Evolutionary conservation across 768 basidiomycete species (phyloP).

Genomic region (Russula earlei): DNA sequence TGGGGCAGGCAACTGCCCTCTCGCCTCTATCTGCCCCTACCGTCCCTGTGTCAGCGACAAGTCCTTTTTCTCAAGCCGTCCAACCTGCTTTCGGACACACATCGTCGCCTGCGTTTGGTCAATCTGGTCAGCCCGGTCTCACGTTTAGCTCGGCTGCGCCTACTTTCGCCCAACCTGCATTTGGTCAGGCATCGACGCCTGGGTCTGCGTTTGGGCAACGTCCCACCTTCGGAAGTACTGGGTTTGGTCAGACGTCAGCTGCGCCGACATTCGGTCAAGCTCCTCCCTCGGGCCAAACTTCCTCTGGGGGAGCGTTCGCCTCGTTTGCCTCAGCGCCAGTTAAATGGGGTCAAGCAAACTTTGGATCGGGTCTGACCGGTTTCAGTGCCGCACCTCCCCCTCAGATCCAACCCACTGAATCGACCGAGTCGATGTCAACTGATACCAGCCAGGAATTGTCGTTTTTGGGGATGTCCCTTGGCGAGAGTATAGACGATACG

Average conservation of each 20-base stretch:
- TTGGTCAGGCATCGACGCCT: conserved; percentile 8
- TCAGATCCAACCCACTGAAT: conserved; percentile 9
- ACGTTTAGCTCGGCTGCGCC: conserved; percentile 26
- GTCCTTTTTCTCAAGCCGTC: conserved; percentile 6
- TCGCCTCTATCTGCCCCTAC: conserved; percentile 7
- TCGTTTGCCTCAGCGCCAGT: conserved; percentile 21
- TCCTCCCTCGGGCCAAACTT: conserved; percentile 6
- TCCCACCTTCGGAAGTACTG: conserved; percentile 4
- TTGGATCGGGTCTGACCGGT: conserved; percentile 12
- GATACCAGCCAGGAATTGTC: conserved; percentile 16
- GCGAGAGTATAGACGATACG: conserved; percentile 13
- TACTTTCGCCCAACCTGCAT: conserved; percentile 15
- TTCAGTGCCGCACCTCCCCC: conserved; percentile 8
- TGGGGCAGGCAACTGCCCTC: conserved; percentile 26
- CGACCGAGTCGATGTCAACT: conserved; percentile 16
- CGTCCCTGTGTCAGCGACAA: neutral
- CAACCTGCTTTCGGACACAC: conserved; percentile 21
- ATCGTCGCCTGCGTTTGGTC: conserved; percentile 22
- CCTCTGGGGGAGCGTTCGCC: conserved; percentile 19
- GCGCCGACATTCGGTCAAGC: conserved; percentile 7
- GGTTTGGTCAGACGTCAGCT: conserved; percentile 9
- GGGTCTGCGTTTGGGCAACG: conserved; percentile 16
- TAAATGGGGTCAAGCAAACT: conserved; percentile 22
- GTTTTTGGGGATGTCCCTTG: conserved; percentile 25
- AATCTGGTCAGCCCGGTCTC: neutral